Base-by-base conservation (phyloP, 306 rosid species). In the Astragalus membranaceus region DNA sequence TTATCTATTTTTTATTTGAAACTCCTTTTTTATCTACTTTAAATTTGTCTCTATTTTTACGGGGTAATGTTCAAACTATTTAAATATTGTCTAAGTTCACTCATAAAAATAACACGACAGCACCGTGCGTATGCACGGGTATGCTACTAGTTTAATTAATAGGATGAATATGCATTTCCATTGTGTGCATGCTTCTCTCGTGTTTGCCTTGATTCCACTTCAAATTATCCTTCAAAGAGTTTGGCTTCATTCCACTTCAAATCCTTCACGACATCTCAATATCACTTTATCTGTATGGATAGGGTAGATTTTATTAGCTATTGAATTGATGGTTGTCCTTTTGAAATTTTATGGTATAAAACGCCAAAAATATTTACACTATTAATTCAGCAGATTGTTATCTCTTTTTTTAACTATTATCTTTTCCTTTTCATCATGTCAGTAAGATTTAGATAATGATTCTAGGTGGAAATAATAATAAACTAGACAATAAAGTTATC, bases 171-270 rank as follows among this genome's bases (percentile, higher is more conserved):
- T 71, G 43, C 64, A 64, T 33, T 64, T 56, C 82, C 58, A 50
- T 51, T 59, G 70, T n/a, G n/a, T 79, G 75, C 71, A 67, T 50
- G 60, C 70, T 78, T 16, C 47, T 33, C 15, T 66, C 10, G n/a
- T 1, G 67, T 66, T 75, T 65, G 74, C 73, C 72, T 74, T 74
- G 29, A 39, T 13, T 69, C 73, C 78, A 71, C 82, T 64, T 7
- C 6, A 4, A 15, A 26, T 2, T 2, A 13, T 13, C 56, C 17
- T 58, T 49, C 63, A 23, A 32, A 39, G 10, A 64, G 23, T 52
- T 74, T 63, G 78, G 78, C 74, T 65, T 74, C 33, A 53, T 44
- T 70, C 70, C 78, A 72, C 82, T 73, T n/a, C 8, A 5, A 9
- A 12, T 30, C 76, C 61, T 60, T 42, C 42, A 15, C 49, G 55